Conservation (phyloP, 768 basidiomycete species). For the Pisolithus albus region DNA sequence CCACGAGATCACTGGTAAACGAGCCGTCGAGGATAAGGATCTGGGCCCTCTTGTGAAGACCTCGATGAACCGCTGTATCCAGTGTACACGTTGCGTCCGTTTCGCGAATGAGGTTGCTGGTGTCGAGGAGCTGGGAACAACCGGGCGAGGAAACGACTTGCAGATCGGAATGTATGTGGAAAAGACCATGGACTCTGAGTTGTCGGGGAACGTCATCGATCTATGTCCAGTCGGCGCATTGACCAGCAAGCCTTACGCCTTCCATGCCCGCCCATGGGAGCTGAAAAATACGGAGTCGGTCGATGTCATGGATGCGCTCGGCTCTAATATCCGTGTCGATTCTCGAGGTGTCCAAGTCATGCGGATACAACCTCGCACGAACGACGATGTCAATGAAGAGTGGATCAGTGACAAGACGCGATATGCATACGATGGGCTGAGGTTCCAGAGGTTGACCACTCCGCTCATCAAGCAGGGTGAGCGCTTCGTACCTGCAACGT, state of each 20-base stretch:
- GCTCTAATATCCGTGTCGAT: constrained; percentile 94
- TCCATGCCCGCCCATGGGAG: constrained; percentile 97
- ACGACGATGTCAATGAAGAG: constrained; percentile 98
- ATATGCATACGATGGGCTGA: constrained; percentile 91
- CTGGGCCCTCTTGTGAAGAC: constrained; percentile 98
- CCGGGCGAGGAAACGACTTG: constrained; percentile 95
- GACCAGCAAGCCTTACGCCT: constrained; percentile 97
- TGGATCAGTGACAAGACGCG: constrained; percentile 99
- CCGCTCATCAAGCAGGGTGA: constrained; percentile 90
- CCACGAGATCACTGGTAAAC: constrained; percentile 97
- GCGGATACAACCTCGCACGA: constrained; percentile 93
- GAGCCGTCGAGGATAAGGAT: constrained; percentile 97
- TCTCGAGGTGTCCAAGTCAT: constrained; percentile 94
- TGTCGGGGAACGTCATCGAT: constrained; percentile 95
- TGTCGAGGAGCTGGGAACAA: constrained; percentile 94
- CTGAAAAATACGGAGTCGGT: constrained; percentile 96
- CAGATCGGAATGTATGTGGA: constrained; percentile 99
- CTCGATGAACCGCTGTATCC: constrained; percentile 98
- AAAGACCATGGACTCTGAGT: constrained; percentile 95
- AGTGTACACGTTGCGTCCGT: constrained; percentile 97
- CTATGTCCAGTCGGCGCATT: constrained; percentile 97
- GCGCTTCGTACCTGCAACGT: constrained; percentile 81
- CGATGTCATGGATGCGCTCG: constrained; percentile 92
- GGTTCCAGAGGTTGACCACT: constrained; percentile 90
- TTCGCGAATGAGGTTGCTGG: constrained; percentile 99